These are phyloP conservation scores for Akanthomyces dipterigenus DNA, from an alignment of 2,329 filamentous ascomycete genomes.

Conservation along the genomic window DNA sequence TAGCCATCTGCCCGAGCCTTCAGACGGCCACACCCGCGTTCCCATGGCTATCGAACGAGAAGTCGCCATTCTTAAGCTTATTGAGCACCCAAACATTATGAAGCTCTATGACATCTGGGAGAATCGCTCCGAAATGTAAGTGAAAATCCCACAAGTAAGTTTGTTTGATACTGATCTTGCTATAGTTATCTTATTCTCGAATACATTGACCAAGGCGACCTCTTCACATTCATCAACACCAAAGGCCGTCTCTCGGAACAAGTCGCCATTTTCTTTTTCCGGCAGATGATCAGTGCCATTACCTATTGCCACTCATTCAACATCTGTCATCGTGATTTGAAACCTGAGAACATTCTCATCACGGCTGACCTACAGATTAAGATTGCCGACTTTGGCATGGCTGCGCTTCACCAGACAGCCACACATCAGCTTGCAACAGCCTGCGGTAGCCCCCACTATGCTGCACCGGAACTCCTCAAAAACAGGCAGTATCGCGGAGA, in stretches of 20 bases:
- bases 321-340: slow-evolving; percentile 92
- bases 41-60: slow-evolving; percentile 89
- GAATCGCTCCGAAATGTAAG: slow-evolving; percentile 88
- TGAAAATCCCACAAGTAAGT: background rate
- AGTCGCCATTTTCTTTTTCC: slow-evolving; percentile 76
- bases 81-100: slow-evolving; percentile 92
- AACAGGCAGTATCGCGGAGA: slow-evolving; percentile 74
- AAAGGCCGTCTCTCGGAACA: slow-evolving; percentile 70
- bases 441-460: slow-evolving; percentile 95
- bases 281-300: slow-evolving; percentile 87
- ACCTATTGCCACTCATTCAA: slow-evolving; percentile 91
- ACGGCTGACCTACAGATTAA: slow-evolving; percentile 73
- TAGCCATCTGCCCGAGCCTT: slow-evolving; percentile 45
- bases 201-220: slow-evolving; percentile 71
- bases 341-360: slow-evolving; percentile 93
- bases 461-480: slow-evolving; percentile 83
- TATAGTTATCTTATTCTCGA: slow-evolving; percentile 90
- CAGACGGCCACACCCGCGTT: slow-evolving; percentile 61
- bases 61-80: slow-evolving; percentile 93
- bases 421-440: slow-evolving; percentile 77
- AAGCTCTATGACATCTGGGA: slow-evolving; percentile 97
- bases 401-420: slow-evolving; percentile 75
- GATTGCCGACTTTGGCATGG: slow-evolving; percentile 97
- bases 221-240: slow-evolving; percentile 79
- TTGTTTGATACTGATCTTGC: slow-evolving; percentile 10